Evolutionary conservation across 1,139 yeast genomes (phyloP), one percentile per base, ranked within the genome.

Genomic region (Blastobotrys ciferrii): DNA sequence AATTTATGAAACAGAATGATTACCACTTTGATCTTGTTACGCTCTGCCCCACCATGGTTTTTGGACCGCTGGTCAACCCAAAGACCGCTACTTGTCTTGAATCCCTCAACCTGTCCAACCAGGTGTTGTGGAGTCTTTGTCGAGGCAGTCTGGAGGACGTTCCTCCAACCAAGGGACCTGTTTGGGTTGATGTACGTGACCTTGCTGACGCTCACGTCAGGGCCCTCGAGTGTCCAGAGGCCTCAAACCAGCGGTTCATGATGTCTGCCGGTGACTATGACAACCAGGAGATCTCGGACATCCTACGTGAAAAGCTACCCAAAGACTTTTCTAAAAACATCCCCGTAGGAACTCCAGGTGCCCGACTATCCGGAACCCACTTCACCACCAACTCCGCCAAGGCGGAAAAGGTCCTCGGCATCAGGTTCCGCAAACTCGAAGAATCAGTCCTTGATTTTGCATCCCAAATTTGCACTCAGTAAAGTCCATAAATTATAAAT

Each of bases 221-320:
- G 7, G 33, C 44, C 7, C 20, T 42, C 31, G 44, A 42, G 23
- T 12, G 37, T 9, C 44, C 44, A 7, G 25, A 42, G 28, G 44
- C 37, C 20, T 30, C 44, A 4, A 33, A 33, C 37, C 37, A 33
- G 18, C 13, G 37, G 12, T 33, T 33, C 18, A 33, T 33, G 37
- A 33, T 33, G 37, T 33, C 37, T 3, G 37, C 37, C 17, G 37
- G 37, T n/a, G 37, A 33, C 37, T 33, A 33, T 12, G 37, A 33
- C 19, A 33, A 33, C 18, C 37, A 33, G 37, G 37, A 33, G 19
- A 33, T 33, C 17, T 33, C 37, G 4, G 37, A 33, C 19, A 33
- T 33, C 18, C 17, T 33, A 12, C 17, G 37, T 6, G 37, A 13
- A 15, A 33, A 33, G 37, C 17, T 33, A 17, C 19, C 19, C 3